A percentile compares a stretch with the other conserved stretches of the same genome.
These are phyloP conservation scores for Chytriomyces confervae DNA, from an alignment of 192 early-diverging fungal genomes.

Conservation along the genomic window DNA sequence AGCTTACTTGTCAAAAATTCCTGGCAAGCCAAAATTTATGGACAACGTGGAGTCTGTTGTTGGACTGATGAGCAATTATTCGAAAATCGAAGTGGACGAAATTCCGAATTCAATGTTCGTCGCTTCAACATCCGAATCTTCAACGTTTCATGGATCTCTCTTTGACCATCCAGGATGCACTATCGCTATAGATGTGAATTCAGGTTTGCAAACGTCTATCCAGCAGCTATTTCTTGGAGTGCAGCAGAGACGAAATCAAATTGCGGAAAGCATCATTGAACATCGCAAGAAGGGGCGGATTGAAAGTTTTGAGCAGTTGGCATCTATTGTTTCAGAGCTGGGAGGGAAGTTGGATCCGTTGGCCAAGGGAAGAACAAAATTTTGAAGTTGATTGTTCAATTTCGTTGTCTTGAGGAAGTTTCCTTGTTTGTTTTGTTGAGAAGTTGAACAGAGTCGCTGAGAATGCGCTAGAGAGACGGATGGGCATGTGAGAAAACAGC, in stretches of 20 bases:
- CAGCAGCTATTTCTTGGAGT: conserved; percentile 7
- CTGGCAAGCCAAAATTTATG: conserved; percentile 16
- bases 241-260: not conserved
- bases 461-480: too few relatives aligned
- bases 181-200: conserved; percentile 23
- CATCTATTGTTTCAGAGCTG: not conserved
- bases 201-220: conserved; percentile 12
- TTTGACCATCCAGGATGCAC: conserved; percentile 30
- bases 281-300: not conserved
- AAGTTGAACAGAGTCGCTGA: too few relatives aligned
- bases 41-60: conserved; percentile 7
- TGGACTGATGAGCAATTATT: conserved; percentile 36
- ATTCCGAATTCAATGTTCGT: conserved; percentile 25
- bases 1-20: conserved; percentile 25
- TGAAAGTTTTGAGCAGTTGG: not conserved
- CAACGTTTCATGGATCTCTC: conserved; percentile 23
- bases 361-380: not conserved
- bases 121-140: conserved; percentile 7
- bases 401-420: too few relatives aligned
- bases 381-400: not conserved
- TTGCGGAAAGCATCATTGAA: not conserved
- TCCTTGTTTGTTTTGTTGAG: too few relatives aligned
- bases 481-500: too few relatives aligned
- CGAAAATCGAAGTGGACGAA: not conserved
- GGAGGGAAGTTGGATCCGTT: too few relatives aligned